These are phyloP conservation scores for Coemansia sp. DNA, from an alignment of 371 early-diverging fungal genomes.

Conservation along the genomic window DNA sequence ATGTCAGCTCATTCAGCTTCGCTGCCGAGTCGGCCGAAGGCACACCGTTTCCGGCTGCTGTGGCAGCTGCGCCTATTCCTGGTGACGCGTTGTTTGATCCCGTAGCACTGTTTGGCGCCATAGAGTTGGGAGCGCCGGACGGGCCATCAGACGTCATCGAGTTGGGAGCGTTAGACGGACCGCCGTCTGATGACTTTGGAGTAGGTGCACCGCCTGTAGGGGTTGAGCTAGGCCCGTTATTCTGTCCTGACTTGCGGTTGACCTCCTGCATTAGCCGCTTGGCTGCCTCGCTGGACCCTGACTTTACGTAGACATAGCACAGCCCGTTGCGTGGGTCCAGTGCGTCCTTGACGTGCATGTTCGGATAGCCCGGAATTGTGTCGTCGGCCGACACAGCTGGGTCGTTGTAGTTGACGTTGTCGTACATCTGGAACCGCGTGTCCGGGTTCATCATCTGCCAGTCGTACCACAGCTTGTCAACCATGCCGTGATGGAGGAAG, in stretches of 20 bases:
- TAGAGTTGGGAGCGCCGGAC: background rate
- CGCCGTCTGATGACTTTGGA: conserved; percentile 1
- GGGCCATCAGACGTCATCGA: background rate
- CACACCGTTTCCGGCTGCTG: conserved; percentile 27
- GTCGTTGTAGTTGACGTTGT: conserved; percentile 39
- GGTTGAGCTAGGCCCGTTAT: background rate
- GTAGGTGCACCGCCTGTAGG: background rate
- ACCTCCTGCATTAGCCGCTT: conserved; percentile 44
- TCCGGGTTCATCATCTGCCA: conserved; percentile 52
- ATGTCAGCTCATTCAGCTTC: conserved; percentile 40
- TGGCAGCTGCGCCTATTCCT: conserved; percentile 9
- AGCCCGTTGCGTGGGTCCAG: conserved; percentile 36
- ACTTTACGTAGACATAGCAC: conserved; percentile 44
- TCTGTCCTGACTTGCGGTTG: conserved; percentile 21
- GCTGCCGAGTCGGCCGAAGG: conserved; percentile 35
- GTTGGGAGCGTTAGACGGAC: background rate
- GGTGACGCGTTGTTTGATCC: background rate
- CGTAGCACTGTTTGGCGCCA: background rate
- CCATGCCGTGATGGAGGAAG: conserved; percentile 56
- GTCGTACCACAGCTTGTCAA: conserved; percentile 57
- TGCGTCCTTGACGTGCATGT: conserved; percentile 31
- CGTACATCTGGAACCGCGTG: conserved; percentile 44
- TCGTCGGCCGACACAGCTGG: conserved; percentile 30
- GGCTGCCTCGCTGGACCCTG: conserved; percentile 41
- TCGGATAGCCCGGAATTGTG: conserved; percentile 42